phyloP scores from a whole-genome alignment of 345 rosid species.

The Populus nigra region DNA sequence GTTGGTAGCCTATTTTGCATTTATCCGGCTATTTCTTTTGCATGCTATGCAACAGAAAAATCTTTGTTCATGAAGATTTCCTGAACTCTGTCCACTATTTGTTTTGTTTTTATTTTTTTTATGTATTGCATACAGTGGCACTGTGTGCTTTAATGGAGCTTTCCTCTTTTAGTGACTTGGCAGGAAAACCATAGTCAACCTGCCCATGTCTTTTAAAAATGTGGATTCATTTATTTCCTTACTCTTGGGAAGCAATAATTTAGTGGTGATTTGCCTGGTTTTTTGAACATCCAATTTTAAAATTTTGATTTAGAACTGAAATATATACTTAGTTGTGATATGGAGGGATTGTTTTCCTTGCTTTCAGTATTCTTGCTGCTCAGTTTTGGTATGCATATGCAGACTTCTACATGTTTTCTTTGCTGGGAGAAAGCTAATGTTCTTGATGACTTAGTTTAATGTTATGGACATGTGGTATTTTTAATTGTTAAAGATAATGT shows the following conservation, averaged over 20 bases:
- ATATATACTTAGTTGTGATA: neutral
- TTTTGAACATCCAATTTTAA: neutral
- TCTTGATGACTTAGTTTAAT: neutral
- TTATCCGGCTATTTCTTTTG: neutral
- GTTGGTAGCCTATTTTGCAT: neutral
- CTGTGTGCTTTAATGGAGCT: neutral
- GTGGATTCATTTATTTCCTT: constrained; percentile 1
- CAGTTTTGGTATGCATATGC: neutral
- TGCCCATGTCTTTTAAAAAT: neutral
- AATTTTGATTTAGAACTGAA: neutral
- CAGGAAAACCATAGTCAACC: neutral
- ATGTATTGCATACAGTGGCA: neutral
- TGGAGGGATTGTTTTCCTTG: neutral
- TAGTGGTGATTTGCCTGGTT: neutral
- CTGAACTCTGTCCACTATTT: neutral
- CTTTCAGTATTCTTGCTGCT: neutral
- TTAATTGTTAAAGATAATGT: neutral
- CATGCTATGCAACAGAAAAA: neutral
- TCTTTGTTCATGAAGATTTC: neutral
- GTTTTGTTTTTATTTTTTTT: neutral
- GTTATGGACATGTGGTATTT: neutral
- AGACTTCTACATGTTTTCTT: neutral
- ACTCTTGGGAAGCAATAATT: neutral
- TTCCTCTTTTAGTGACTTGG: neutral
- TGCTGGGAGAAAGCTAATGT: neutral